Conservation (phyloP, 768 basidiomycete species). For the Termitomyces titanicus region DNA sequence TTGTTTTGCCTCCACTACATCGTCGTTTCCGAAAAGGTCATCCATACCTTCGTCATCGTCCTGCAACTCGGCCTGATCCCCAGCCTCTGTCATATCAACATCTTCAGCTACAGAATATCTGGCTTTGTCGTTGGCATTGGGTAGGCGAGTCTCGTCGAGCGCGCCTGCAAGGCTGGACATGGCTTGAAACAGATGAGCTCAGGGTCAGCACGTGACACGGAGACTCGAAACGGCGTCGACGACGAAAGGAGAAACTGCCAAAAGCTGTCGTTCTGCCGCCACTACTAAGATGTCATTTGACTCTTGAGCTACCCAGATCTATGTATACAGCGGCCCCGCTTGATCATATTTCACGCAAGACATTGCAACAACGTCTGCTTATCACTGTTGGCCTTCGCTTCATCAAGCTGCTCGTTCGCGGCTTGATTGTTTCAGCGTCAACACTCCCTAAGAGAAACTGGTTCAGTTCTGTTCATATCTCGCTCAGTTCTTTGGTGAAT, state of each 20-base stretch:
- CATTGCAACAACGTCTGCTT: constrained; percentile 9
- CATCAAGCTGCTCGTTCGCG: background rate
- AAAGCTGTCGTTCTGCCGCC: background rate
- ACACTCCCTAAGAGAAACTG: constrained; percentile 7
- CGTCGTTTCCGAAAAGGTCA: constrained; percentile 79
- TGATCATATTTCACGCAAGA: constrained; percentile 3
- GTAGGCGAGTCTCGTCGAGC: constrained; percentile 33
- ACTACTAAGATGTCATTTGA: background rate
- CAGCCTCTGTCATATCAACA: constrained; percentile 37
- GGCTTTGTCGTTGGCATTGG: constrained; percentile 9
- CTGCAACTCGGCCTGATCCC: constrained; percentile 24
- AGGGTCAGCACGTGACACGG: constrained; percentile 2
- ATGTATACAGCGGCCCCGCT: constrained; percentile 9
- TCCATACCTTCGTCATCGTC: constrained; percentile 49
- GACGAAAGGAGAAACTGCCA: background rate
- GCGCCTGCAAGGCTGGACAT: constrained; percentile 66
- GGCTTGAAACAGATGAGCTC: background rate
- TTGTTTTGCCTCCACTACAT: constrained; percentile 43
- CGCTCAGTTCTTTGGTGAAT: background rate
- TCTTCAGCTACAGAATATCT: constrained; percentile 19
- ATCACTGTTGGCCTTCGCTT: constrained; percentile 12
- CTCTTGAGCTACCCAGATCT: background rate
- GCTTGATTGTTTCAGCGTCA: constrained; percentile 19
- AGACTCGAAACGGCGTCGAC: background rate
- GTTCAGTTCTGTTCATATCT: constrained; percentile 6